Evolutionary conservation across 805 yeast species (phyloP), one percentile per base, ranked within the genome.

Genomic region (Candida quercuum): DNA sequence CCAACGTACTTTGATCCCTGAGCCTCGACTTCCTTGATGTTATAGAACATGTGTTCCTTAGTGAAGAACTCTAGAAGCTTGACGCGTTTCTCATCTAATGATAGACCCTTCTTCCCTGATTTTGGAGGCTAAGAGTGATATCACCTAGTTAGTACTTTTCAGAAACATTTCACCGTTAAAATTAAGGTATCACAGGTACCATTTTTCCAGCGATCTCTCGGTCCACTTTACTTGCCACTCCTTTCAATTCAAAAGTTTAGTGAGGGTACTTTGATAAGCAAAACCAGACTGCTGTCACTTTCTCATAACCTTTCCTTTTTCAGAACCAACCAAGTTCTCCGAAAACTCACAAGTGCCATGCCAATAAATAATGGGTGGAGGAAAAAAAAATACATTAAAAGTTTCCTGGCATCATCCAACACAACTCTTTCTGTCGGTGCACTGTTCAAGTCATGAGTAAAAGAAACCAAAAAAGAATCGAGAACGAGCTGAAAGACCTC

Each of bases 401-500:
- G n/a, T n/a, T n/a, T n/a, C n/a, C n/a, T n/a, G n/a, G n/a, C n/a
- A n/a, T n/a, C n/a, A n/a, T n/a, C n/a, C n/a, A n/a, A n/a, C n/a
- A n/a, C n/a, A n/a, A n/a, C n/a, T n/a, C n/a, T n/a, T n/a, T n/a
- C n/a, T n/a, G n/a, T n/a, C n/a, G n/a, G n/a, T n/a, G n/a, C n/a
- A n/a, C n/a, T n/a, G n/a, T 9, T 9, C 11, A 6, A 14, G 26
- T 5, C 5, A 60, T 61, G 61, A 61, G 64, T 28, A 64, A 62
- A 39, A 64, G 64, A 35, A 60, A 60, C 32, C 74, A 71, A 43
- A 63, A 68, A 41, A 57, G 67, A 16, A 46, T 61, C 10, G 81
- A 76, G 51, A 62, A 62, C 32, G 74, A 71, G 47, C 64, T 86
- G 47, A 71, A 78, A 37, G 78, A 74, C 27, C 57, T 84, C 40